phyloP scores from a whole-genome alignment of 73 alveolate species.

The Paramecium octaurelia region DNA sequence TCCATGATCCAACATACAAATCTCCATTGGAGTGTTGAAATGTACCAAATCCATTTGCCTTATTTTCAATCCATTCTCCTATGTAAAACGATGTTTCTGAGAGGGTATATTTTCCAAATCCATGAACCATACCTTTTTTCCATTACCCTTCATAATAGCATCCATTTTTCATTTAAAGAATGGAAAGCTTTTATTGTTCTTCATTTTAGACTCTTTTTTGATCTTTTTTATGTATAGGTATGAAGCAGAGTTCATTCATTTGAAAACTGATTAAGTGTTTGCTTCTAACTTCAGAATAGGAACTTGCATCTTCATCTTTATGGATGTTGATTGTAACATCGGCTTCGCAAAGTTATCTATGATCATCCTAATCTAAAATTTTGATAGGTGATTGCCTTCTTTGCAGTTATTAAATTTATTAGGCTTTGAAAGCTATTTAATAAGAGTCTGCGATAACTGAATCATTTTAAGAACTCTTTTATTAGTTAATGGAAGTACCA shows the following conservation, averaged over 20 bases:
- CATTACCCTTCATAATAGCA: neutral
- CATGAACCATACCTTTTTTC: neutral
- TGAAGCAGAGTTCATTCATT: neutral
- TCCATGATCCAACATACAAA: conserved; percentile 72
- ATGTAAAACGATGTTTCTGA: neutral
- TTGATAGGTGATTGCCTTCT: neutral
- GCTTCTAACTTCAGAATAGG: neutral
- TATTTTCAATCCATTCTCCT: neutral
- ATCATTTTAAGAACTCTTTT: neutral
- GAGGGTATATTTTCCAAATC: neutral
- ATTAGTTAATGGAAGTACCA: neutral
- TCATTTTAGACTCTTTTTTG: neutral
- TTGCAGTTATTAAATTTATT: neutral
- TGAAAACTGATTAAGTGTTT: neutral
- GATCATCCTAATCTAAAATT: neutral
- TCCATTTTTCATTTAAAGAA: neutral
- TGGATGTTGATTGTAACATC: neutral
- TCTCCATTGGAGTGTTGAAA: conserved; percentile 75
- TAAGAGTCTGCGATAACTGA: neutral
- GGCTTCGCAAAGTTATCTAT: neutral
- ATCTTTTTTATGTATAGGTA: neutral
- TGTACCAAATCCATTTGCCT: conserved; percentile 73
- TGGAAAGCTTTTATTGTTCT: neutral
- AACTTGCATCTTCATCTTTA: neutral
- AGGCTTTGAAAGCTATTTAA: neutral